Evolutionary conservation across 2,329 filamentous ascomycete genomes (phyloP).

Genomic region (Rhinocladiella mackenziei): DNA sequence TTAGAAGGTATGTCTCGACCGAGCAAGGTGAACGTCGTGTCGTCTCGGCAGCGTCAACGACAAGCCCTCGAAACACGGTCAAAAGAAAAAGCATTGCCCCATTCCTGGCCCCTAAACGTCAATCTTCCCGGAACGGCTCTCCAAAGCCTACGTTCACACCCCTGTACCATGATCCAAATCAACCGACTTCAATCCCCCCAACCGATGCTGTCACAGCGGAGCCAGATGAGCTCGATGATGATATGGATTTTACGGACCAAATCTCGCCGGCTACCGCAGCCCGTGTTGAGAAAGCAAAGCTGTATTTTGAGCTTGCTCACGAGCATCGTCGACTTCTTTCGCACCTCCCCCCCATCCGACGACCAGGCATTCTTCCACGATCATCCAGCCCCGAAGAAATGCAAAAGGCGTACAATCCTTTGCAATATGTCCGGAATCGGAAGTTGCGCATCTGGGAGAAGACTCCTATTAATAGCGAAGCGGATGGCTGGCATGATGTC

Average conservation of each 20-base stretch:
- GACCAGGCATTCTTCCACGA: conserved; percentile 18
- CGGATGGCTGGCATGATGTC: conserved; percentile 72
- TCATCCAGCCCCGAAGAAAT: conserved; percentile 32
- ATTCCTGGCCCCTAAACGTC: conserved; percentile 21
- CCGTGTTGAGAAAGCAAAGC: conserved; percentile 77
- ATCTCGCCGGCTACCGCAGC: conserved; percentile 77
- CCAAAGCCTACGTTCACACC: conserved; percentile 29
- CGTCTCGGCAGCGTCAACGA: conserved; percentile 18
- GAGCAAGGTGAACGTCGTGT: conserved; percentile 24
- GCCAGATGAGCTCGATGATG: conserved; percentile 32
- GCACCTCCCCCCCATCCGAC: conserved; percentile 65
- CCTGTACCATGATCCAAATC: conserved; percentile 29
- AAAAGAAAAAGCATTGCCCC: conserved; percentile 19
- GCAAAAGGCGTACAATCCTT: conserved; percentile 72
- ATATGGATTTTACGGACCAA: conserved; percentile 39
- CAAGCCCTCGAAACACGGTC: conserved; percentile 12
- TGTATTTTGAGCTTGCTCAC: conserved; percentile 77
- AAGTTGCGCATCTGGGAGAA: conserved; percentile 78
- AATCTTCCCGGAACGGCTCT: conserved; percentile 19
- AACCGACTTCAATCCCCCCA: conserved; percentile 11
- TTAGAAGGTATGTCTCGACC: conserved; percentile 43
- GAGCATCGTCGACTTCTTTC: conserved; percentile 80
- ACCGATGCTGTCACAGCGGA: conserved; percentile 19
- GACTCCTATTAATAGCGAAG: conserved; percentile 67
- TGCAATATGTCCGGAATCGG: conserved; percentile 88